These are phyloP conservation scores for Tolypocladium endophyticum DNA, from an alignment of 2,329 filamentous ascomycete species.

Conservation along the genomic window DNA sequence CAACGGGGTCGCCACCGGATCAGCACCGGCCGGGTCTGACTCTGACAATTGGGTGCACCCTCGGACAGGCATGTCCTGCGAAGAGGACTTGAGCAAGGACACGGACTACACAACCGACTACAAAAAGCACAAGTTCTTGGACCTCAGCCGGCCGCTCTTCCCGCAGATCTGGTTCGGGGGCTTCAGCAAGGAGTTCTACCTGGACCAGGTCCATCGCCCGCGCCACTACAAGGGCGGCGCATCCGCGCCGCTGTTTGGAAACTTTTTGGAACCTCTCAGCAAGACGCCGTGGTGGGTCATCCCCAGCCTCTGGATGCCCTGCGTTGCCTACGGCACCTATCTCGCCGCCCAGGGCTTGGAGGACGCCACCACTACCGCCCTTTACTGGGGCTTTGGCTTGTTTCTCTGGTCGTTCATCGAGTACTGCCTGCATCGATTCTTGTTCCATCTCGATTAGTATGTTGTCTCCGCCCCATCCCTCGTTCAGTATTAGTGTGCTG, in stretches of 20 bases:
- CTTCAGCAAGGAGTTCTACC: constrained; percentile 92
- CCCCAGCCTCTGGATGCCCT: constrained; percentile 76
- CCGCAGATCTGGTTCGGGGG: constrained; percentile 80
- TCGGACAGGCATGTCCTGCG: constrained; percentile 79
- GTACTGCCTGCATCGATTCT: constrained; percentile 76
- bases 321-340: constrained; percentile 60
- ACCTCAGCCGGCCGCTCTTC: constrained; percentile 74
- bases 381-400: constrained; percentile 62
- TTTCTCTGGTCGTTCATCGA: constrained; percentile 83
- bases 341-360: constrained; percentile 52
- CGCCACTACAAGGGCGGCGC: constrained; percentile 90
- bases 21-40: constrained; percentile 18
- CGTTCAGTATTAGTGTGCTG: constrained; percentile 12
- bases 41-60: constrained; percentile 33
- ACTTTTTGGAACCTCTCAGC: constrained; percentile 95
- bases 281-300: constrained; percentile 93
- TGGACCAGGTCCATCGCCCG: constrained; percentile 90
- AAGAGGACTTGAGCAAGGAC: constrained; percentile 76
- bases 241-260: constrained; percentile 90
- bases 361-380: constrained; percentile 32
- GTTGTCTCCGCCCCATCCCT: constrained; percentile 19
- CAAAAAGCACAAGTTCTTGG: constrained; percentile 87
- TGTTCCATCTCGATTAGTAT: constrained; percentile 91
- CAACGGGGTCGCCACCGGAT: constrained; percentile 6
- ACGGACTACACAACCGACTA: constrained; percentile 71